Base-by-base conservation (phyloP, 2,329 filamentous ascomycete genomes). In the Cladosporium sphaerospermum region DNA sequence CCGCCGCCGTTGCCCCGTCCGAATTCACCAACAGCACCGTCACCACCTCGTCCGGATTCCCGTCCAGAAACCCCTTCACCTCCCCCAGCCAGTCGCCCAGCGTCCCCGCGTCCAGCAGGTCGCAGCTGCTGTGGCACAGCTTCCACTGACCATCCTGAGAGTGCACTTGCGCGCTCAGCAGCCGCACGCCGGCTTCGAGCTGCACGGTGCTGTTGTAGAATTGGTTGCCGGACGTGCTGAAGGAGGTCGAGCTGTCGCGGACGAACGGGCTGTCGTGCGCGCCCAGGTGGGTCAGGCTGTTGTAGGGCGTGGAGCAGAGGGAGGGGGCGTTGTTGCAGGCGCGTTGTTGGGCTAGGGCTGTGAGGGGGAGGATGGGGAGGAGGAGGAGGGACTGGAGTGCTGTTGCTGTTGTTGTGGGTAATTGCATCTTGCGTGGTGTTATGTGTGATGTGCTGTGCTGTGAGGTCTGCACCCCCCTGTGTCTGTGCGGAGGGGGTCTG, bases 101-200 rank as follows among this genome's bases (percentile, higher is more conserved):
- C 0, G 76, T 66, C 1, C 84, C 85, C 2, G 64, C 62, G 45
- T 66, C 60, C 40, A 83, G 73, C 37, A 82, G 69, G 45, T 72
- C 62, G 67, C 84, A 88, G 18, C 73, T 74, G 1, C 82, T 85
- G 63, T 88, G 84, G 66, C 85, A 86, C 14, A 16, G 14, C 14
- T 2, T 16, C 14, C 14, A 16, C 14, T 16, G 14, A 16, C 14
- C 14, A 16, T 16, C 14, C 14, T 16, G 14, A 16, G 14, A 71
- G 61, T 84, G 84, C 2, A 82, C 82, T 66, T 86, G 83, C 23
- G 77, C 81, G 61, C 84, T 80, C 10, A 88, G 69, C 58, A 83
- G 83, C 18, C 84, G 78, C 39, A 87, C 77, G 13, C 84, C 84
- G 32, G 79, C 70, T 48, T 79, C 69, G 9, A 88, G 73, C 63